Conservation (phyloP, 1,139 yeast genomes). For the Candida sp. region DNA sequence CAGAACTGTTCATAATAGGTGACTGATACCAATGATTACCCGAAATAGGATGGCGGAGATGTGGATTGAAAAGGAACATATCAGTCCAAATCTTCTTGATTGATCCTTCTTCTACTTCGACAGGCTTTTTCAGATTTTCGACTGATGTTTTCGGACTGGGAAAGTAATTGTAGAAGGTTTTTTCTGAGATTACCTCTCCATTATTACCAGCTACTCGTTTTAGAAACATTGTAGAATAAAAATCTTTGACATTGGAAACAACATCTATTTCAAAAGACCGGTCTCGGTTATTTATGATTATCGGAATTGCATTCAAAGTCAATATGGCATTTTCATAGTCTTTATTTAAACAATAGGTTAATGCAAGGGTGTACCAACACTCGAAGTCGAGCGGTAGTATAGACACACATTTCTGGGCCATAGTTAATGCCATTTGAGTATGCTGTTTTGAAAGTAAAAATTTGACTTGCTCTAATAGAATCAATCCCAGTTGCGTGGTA, state of each 20-base stretch:
- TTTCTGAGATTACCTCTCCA: constrained; percentile 29
- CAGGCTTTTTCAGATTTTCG: constrained; percentile 1
- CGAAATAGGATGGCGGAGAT: constrained; percentile 31
- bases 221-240: constrained; percentile 23
- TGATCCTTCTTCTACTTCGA: constrained; percentile 17
- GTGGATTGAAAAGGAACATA: constrained; percentile 25
- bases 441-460: constrained; percentile 29
- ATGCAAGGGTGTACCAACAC: constrained; percentile 34
- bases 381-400: constrained; percentile 42
- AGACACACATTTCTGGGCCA: constrained; percentile 29
- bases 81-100: constrained; percentile 32
- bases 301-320: constrained; percentile 35
- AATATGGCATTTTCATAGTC: constrained; percentile 29
- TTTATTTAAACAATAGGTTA: constrained; percentile 29
- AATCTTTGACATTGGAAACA: constrained; percentile 29
- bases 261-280: constrained; percentile 14
- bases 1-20: constrained; percentile 30
- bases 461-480: constrained; percentile 37
- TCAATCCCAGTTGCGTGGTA: constrained; percentile 33
- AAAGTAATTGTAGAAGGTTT: constrained; percentile 27
- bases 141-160: constrained; percentile 22
- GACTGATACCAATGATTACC: constrained; percentile 36
- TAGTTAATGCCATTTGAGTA: constrained; percentile 22
- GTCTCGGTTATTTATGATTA: constrained; percentile 16
- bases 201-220: constrained; percentile 14